A percentile compares a stretch with the other conserved stretches of the same genome.
Conservation (phyloP, 306 rosid genomes). For the Phaseolus lunatus region DNA sequence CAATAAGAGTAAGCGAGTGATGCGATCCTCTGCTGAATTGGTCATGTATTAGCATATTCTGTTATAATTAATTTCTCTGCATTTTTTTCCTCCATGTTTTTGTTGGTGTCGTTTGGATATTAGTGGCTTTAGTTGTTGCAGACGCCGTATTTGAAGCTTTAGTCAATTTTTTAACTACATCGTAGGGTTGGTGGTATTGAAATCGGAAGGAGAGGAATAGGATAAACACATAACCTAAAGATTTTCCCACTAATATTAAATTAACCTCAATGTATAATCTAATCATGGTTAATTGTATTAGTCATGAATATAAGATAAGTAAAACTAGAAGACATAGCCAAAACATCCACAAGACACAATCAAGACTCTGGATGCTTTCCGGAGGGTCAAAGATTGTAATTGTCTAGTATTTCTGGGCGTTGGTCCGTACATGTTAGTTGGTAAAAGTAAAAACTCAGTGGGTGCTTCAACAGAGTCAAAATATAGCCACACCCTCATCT, state of each 20-base stretch:
- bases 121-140: not conserved
- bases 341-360: not conserved
- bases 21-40: conserved; percentile 6
- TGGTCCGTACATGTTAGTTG: not conserved
- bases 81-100: conserved; percentile 1
- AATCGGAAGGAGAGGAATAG: conserved; percentile 3
- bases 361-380: conserved; percentile 2
- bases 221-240: not conserved
- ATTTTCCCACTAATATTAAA: not conserved
- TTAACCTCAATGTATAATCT: not conserved
- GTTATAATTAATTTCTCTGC: not conserved
- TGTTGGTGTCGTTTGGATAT: not conserved
- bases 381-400: not conserved
- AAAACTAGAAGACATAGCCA: not conserved
- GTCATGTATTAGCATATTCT: not conserved
- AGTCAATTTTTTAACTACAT: not conserved
- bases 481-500: not conserved
- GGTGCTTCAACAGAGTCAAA: not conserved
- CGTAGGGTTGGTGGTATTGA: not conserved
- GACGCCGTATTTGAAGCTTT: conserved; percentile 19
- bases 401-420: not conserved
- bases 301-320: not conserved
- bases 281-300: not conserved
- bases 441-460: not conserved
- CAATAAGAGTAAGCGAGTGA: not conserved